phyloP scores from a whole-genome alignment of 2,329 filamentous ascomycete genomes.

The Akanthomyces dipterigenus region DNA sequence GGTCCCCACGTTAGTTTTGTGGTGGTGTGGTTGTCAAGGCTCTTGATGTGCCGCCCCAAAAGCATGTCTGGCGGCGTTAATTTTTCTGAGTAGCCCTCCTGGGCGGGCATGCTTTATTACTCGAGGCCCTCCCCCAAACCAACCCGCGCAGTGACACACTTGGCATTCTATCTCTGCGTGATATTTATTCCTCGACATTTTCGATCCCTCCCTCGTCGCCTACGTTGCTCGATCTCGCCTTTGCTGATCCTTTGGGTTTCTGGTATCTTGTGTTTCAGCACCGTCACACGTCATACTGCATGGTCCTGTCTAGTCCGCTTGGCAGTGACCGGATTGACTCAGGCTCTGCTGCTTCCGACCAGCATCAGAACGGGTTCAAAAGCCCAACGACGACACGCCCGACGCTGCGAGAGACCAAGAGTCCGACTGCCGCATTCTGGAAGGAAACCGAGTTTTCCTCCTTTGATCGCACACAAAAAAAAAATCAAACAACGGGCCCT shows the following conservation, averaged over 20 bases:
- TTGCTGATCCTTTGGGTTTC: constrained; percentile 2
- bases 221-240: neutral
- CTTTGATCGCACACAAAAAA: neutral
- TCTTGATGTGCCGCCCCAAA: neutral
- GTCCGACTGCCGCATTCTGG: neutral
- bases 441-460: neutral
- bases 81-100: neutral
- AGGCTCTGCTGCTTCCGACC: neutral
- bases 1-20: neutral
- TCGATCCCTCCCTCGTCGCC: neutral
- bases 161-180: neutral
- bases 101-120: neutral
- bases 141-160: neutral
- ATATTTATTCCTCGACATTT: neutral
- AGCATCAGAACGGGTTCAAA: neutral
- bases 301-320: neutral
- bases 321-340: constrained; percentile 5
- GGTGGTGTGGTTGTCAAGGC: neutral
- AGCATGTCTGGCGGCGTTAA: neutral
- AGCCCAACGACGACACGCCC: neutral
- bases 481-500: neutral
- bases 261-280: constrained; percentile 7
- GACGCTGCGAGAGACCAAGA: neutral
- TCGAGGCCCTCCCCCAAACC: neutral
- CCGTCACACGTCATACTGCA: constrained; percentile 11